Evolutionary conservation across 345 rosid genomes (phyloP), one percentile per base, ranked within the genome.

Genomic region (Brassica nigra): DNA sequence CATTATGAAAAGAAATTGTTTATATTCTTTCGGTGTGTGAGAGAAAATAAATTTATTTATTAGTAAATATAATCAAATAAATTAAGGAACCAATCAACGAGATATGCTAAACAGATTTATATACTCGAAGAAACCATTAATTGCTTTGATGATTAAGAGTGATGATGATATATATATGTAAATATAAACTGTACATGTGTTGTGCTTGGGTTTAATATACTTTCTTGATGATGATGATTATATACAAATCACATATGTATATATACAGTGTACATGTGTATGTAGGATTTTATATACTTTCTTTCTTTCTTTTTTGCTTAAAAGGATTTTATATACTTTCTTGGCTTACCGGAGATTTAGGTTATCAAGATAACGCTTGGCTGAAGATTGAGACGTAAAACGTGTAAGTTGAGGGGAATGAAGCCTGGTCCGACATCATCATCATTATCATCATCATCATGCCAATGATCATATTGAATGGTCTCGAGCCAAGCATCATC

Each of bases 361-460:
- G 55, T 30, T 8, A 36, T 28, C 6, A 66, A 4, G 2, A 16
- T 49, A 18, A 6, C n/a, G n/a, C 5, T 33, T 55, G 55, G 20
- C 10, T 58, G 47, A 67, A 63, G 59, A 28, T 55, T 70, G 33
- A 74, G 54, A 63, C 18, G 39, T 37, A 69, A 68, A 67, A 61
- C 76, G 23, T 55, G 9, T 3, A 63, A 82, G 96, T 85, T 88
- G 89, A 82, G 92, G 93, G 97, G 96, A 91, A 92, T 91, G 96
- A 89, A 88, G 94, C 92, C 97, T 91, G 97, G 97, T 92, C 92
- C 97, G 96, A 91, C 82, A 88, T 84, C 55, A 69, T 49, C 20
- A 23, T 69, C 54, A 67, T 67, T 55, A 70, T 52, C 37, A 47
- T 70, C 49, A 68, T 67, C 64, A 70, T 31, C 39, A 47, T 70